phyloP scores from a whole-genome alignment of 2,329 filamentous ascomycete species.

The Periconia macrospinosa region DNA sequence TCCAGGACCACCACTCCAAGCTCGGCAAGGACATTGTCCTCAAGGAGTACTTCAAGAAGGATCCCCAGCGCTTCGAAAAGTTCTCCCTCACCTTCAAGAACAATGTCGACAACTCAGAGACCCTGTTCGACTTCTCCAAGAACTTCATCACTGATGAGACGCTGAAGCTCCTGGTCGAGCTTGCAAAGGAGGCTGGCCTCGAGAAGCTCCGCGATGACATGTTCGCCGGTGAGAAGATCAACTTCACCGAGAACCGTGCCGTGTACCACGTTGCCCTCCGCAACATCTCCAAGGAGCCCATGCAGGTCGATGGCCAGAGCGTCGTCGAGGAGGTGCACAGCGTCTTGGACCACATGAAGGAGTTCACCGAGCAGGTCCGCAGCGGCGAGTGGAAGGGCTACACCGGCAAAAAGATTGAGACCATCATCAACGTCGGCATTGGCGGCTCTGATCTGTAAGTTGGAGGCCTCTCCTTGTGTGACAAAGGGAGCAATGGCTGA shows the following conservation, averaged over 20 bases:
- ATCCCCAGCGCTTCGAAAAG: slow-evolving; percentile 85
- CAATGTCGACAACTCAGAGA: slow-evolving; percentile 76
- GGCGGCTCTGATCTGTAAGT: slow-evolving; percentile 96
- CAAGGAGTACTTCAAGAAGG: slow-evolving; percentile 88
- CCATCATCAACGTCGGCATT: slow-evolving; percentile 96
- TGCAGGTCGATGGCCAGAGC: slow-evolving; percentile 86
- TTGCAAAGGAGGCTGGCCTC: slow-evolving; percentile 86
- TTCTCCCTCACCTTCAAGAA: slow-evolving; percentile 85
- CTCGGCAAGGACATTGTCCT: slow-evolving; percentile 88
- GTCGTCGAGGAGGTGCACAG: slow-evolving; percentile 93
- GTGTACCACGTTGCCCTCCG: slow-evolving; percentile 95
- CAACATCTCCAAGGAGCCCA: slow-evolving; percentile 80
- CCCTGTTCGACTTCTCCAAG: slow-evolving; percentile 98
- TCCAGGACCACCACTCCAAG: slow-evolving; percentile 85
- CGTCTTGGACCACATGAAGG: slow-evolving; percentile 96
- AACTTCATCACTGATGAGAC: slow-evolving; percentile 97
- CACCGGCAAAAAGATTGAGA: slow-evolving; percentile 96
- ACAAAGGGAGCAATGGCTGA: slow-evolving; percentile 22
- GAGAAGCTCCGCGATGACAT: slow-evolving; percentile 95
- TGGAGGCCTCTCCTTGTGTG: too few relatives aligned
- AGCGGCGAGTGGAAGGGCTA: slow-evolving; percentile 96
- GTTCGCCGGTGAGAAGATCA: slow-evolving; percentile 98
- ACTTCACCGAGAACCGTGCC: slow-evolving; percentile 96
- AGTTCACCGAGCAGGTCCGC: slow-evolving; percentile 92
- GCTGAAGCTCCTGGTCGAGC: slow-evolving; percentile 79